These are phyloP conservation scores for Akebia trifoliata DNA, from an alignment of 164 flowering plant species.

Conservation along the genomic window DNA sequence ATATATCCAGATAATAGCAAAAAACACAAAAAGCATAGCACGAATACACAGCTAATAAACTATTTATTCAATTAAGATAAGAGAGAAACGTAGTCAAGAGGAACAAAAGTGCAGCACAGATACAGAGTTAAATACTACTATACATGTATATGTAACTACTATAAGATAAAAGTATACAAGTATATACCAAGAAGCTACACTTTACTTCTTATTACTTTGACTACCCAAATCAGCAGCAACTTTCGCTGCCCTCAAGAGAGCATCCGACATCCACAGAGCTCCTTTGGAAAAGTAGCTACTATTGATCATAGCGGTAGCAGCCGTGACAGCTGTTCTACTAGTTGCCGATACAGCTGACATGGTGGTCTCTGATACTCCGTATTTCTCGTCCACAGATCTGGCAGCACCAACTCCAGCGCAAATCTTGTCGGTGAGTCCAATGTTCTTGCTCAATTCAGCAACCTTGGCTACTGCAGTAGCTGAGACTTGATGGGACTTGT, in stretches of 20 bases:
- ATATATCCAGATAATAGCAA: no score
- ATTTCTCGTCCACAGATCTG: slow-evolving; percentile 59
- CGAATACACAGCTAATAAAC: no score
- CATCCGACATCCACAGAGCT: slow-evolving; percentile 77
- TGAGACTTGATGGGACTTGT: slow-evolving; percentile 67
- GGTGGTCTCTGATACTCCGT: slow-evolving; percentile 51
- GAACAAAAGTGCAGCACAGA: no score
- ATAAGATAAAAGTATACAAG: background rate
- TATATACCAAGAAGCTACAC: background rate
- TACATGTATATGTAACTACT: background rate
- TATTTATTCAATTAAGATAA: no score
- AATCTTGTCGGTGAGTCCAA: slow-evolving; percentile 65
- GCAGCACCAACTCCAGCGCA: slow-evolving; percentile 59
- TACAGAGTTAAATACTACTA: no score
- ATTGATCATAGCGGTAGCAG: slow-evolving; percentile 64
- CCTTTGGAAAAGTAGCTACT: slow-evolving; percentile 82
- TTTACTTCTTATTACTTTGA: slow-evolving; percentile 20
- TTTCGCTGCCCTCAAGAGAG: slow-evolving; percentile 62
- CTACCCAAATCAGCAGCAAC: slow-evolving; percentile 69
- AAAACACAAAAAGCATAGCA: no score
- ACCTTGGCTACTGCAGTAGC: slow-evolving; percentile 72
- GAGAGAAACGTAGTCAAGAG: no score
- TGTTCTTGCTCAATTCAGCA: slow-evolving; percentile 57
- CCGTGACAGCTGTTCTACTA: slow-evolving; percentile 60
- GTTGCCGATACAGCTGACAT: slow-evolving; percentile 53